These are phyloP conservation scores for Spergularia marina DNA, from an alignment of 148 eudicot species.

Conservation along the genomic window DNA sequence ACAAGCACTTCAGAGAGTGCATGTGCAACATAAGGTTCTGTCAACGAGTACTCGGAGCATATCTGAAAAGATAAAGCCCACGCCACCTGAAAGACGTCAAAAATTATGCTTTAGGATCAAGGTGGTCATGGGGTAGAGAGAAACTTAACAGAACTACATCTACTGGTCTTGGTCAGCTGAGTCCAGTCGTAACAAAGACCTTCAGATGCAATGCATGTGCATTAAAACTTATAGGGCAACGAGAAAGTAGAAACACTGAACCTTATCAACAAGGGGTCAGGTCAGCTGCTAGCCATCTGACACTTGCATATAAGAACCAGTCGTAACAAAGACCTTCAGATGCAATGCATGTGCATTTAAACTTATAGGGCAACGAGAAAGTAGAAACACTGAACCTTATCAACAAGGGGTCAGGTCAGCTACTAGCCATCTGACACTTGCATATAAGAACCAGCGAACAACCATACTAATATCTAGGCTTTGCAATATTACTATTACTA, in stretches of 20 bases:
- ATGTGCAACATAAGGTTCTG: slow-evolving; percentile 78
- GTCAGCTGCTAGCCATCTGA: background rate
- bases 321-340: background rate
- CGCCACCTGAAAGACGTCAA: slow-evolving; percentile 52
- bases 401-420: background rate
- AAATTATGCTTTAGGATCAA: slow-evolving; percentile 14
- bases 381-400: background rate
- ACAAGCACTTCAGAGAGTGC: slow-evolving; percentile 48
- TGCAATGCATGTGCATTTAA: slow-evolving; percentile 7
- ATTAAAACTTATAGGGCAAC: background rate
- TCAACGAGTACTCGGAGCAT: slow-evolving; percentile 51
- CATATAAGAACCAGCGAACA: background rate
- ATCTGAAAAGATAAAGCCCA: slow-evolving; percentile 69
- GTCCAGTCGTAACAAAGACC: background rate
- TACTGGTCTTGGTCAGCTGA: background rate
- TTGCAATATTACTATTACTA: background rate
- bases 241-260: slow-evolving; percentile 5
- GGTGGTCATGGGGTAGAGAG: background rate
- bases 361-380: background rate
- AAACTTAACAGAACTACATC: slow-evolving; percentile 3
- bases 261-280: no score
- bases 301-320: background rate
- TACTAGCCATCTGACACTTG: background rate
- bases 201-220: slow-evolving; percentile 9
- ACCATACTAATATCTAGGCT: background rate